Percentiles rank a stretch among this genome's conserved stretches.
These are phyloP conservation scores for Cyclotella distinguenda DNA, from an alignment of 108 stramenopile species.

Conservation along the genomic window DNA sequence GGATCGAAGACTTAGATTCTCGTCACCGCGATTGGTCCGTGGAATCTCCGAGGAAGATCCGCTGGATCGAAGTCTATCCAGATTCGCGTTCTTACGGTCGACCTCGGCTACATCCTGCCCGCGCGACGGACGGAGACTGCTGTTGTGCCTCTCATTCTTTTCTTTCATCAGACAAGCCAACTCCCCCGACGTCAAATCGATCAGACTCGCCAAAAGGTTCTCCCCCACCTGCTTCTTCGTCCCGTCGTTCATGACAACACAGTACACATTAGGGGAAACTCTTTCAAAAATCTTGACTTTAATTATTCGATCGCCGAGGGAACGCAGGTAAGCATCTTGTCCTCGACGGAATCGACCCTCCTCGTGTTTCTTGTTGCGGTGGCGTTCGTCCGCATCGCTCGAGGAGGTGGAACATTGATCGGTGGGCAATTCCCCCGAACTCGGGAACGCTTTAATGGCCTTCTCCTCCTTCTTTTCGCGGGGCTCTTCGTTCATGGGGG, in stretches of 20 bases:
- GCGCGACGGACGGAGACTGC: background rate
- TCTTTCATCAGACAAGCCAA: constrained; percentile 40
- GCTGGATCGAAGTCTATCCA: background rate
- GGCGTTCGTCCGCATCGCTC: background rate
- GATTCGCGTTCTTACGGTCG: background rate
- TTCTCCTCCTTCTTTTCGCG: constrained; percentile 1
- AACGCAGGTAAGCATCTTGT: constrained; percentile 35
- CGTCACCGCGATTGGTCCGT: too few species aligned
- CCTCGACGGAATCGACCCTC: constrained; percentile 7
- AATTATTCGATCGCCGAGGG: constrained; percentile 4
- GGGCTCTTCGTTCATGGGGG: constrained; percentile 11
- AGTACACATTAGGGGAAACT: constrained; percentile 7
- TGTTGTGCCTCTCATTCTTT: constrained; percentile 23
- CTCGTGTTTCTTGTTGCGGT: background rate
- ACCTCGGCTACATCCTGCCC: background rate
- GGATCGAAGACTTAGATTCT: background rate
- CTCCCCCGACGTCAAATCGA: constrained; percentile 35
- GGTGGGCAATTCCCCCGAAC: background rate
- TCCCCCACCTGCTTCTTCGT: constrained; percentile 13
- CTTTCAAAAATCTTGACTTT: constrained; percentile 28
- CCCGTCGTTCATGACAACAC: constrained; percentile 23
- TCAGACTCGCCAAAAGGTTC: constrained; percentile 16
- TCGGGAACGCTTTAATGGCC: background rate
- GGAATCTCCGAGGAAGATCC: too few species aligned
- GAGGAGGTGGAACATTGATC: constrained; percentile 4